Base-by-base conservation (phyloP, 495 filamentous ascomycete genomes). In the Penicillium canescens region DNA sequence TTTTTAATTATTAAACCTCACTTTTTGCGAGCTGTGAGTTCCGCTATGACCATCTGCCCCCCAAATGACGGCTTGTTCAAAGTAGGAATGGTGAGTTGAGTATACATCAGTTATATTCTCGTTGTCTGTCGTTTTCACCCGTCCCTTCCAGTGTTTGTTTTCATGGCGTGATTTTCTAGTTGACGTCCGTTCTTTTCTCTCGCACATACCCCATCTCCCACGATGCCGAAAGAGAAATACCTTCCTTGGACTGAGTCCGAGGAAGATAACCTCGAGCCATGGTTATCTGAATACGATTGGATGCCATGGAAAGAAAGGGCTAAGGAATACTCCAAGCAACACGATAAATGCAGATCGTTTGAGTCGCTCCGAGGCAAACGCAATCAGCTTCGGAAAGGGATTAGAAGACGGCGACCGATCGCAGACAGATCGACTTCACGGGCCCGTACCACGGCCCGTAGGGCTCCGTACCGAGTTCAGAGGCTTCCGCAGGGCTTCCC, bases 281-380 rank as follows among this genome's bases (percentile, higher is more conserved):
- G 42, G 42, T 44, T 44, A 33, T 31, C 42, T 44, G 13, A 33
- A 44, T 14, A 44, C 11, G 11, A 14, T 24, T 44, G 42, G 42
- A 44, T 44, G 42, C 10, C 42, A 14, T 44, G 42, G 42, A 14
- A 44, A 44, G 16, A 14, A 44, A 44, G 24, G 24, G 42, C 42
- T 13, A 14, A 44, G 8, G 42, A 44, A 44, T 44, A 44, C 31
- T 44, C 42, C 42, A 44, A 44, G 42, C 42, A 44, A 44, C 42
- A 44, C 24, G 31, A 44, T 16, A 44, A 44, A 33, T 13, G n/a
- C 24, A 11, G 42, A 44, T 44, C 42, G 33, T 44, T 44, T 24
- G 42, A 44, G 42, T 44, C 42, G 23, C 42, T 44, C 24, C 42
- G 42, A 44, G 42, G 42, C 11, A 44, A 44, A 44, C 16, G 21